A percentile compares a stretch with the other conserved stretches of the same genome.
These are phyloP conservation scores for Plasmodium cynomolgi DNA, from an alignment of 169 alveolate genomes.

Conservation along the genomic window DNA sequence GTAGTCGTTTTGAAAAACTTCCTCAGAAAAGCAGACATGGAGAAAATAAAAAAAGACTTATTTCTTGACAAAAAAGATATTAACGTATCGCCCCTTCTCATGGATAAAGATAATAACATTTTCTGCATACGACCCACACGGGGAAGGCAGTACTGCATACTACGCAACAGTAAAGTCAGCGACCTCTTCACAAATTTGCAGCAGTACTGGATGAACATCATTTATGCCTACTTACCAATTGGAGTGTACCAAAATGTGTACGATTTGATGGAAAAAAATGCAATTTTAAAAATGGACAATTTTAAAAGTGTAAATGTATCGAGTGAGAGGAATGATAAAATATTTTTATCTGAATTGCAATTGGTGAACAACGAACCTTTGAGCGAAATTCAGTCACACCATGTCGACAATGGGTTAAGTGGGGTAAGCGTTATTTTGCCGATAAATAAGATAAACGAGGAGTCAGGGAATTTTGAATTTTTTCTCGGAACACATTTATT, in stretches of 20 bases:
- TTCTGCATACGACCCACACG: slow-evolving; percentile 70
- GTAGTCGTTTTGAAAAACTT: slow-evolving; percentile 47
- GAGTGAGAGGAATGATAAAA: slow-evolving; percentile 23
- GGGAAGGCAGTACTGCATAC: slow-evolving; percentile 67
- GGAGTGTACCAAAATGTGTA: slow-evolving; percentile 38
- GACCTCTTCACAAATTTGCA: slow-evolving; percentile 46
- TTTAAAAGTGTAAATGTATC: slow-evolving; percentile 10
- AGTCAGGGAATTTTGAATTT: slow-evolving; percentile 71
- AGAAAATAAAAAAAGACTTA: slow-evolving; percentile 55
- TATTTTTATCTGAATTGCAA: slow-evolving; percentile 62
- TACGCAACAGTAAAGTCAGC: slow-evolving; percentile 44
- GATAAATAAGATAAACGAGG: slow-evolving; percentile 32
- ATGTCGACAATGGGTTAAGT: slow-evolving; percentile 64
- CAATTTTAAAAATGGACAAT: not conserved
- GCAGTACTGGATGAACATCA: slow-evolving; percentile 55
- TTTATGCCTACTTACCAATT: slow-evolving; percentile 42
- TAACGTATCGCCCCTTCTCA: slow-evolving; percentile 27
- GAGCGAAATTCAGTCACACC: slow-evolving; percentile 58
- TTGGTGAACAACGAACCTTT: slow-evolving; percentile 60
- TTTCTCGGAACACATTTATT: slow-evolving; percentile 64
- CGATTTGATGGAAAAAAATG: slow-evolving; percentile 4
- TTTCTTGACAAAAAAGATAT: slow-evolving; percentile 30
- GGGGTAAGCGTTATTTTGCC: slow-evolving; percentile 55
- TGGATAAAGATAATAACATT: slow-evolving; percentile 43
- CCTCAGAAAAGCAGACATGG: slow-evolving; percentile 14